Evolutionary conservation across 768 basidiomycete genomes (phyloP).

Genomic region (Porphyrellus cyaneotinctus): DNA sequence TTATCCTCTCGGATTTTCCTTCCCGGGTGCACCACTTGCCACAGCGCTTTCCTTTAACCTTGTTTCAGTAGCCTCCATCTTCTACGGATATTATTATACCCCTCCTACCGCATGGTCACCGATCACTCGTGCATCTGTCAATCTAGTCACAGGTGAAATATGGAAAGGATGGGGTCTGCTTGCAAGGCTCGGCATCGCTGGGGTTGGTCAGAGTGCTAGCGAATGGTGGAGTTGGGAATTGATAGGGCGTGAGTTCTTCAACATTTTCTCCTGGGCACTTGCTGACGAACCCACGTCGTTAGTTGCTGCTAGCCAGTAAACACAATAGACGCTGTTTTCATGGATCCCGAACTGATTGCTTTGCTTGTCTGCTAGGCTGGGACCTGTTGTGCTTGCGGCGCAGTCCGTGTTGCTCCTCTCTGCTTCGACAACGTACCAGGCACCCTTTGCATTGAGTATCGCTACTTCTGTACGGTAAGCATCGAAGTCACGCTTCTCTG

Average conservation of each 20-base stretch:
- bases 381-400: constrained; percentile 77
- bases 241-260: constrained; percentile 41
- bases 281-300: neutral
- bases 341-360: neutral
- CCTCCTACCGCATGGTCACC: constrained; percentile 75
- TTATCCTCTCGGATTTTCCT: constrained; percentile 71
- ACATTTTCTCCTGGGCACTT: neutral
- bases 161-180: constrained; percentile 68
- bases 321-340: neutral
- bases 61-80: constrained; percentile 57
- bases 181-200: constrained; percentile 74
- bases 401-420: constrained; percentile 84
- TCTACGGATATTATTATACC: constrained; percentile 59
- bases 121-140: constrained; percentile 18
- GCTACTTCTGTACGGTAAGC: constrained; percentile 80
- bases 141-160: constrained; percentile 55
- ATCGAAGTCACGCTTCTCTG: neutral
- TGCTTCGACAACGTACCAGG: constrained; percentile 73
- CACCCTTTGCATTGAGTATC: constrained; percentile 76
- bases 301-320: constrained; percentile 56
- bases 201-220: constrained; percentile 74
- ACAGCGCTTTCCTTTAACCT: constrained; percentile 88
- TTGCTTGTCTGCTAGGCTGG: constrained; percentile 48
- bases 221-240: constrained; percentile 99
- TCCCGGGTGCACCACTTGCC: constrained; percentile 88